Evolutionary conservation across 345 rosid genomes (phyloP).

Genomic region (Pistacia vera): DNA sequence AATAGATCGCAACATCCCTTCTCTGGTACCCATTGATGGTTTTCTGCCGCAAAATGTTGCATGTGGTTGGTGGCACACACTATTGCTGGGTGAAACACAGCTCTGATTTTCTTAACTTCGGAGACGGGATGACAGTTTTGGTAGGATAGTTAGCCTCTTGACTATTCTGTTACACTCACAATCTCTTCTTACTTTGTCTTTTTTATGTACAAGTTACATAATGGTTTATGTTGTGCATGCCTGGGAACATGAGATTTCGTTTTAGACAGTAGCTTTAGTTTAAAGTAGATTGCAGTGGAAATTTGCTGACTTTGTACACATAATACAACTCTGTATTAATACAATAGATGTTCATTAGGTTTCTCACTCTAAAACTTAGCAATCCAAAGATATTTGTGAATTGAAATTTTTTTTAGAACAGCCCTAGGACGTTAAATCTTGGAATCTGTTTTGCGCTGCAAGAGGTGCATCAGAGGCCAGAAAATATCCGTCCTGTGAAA

Average conservation of each 20-base stretch:
- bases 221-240: background rate
- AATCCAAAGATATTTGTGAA: background rate
- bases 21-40: slow-evolving; percentile 44
- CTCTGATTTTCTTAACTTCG: slow-evolving; percentile 14
- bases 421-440: slow-evolving; percentile 17
- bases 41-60: slow-evolving; percentile 51
- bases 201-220: background rate
- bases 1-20: slow-evolving; percentile 66
- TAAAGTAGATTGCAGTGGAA: background rate
- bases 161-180: background rate
- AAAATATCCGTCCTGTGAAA: slow-evolving; percentile 68
- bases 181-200: too few species aligned
- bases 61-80: slow-evolving; percentile 93
- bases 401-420: too few species aligned
- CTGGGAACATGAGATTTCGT: background rate
- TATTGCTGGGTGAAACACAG: slow-evolving; percentile 45
- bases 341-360: background rate
- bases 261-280: background rate
- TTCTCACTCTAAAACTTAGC: background rate
- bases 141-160: slow-evolving; percentile 18
- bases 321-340: slow-evolving; percentile 5
- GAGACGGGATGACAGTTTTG: slow-evolving; percentile 25
- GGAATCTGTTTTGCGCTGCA: slow-evolving; percentile 41
- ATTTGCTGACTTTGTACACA: background rate
- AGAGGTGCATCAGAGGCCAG: slow-evolving; percentile 74